Percentiles rank a stretch among this genome's conserved stretches.
These are phyloP conservation scores for Umbelopsis sp. DNA, from an alignment of 192 early-diverging fungal genomes.

Conservation along the genomic window DNA sequence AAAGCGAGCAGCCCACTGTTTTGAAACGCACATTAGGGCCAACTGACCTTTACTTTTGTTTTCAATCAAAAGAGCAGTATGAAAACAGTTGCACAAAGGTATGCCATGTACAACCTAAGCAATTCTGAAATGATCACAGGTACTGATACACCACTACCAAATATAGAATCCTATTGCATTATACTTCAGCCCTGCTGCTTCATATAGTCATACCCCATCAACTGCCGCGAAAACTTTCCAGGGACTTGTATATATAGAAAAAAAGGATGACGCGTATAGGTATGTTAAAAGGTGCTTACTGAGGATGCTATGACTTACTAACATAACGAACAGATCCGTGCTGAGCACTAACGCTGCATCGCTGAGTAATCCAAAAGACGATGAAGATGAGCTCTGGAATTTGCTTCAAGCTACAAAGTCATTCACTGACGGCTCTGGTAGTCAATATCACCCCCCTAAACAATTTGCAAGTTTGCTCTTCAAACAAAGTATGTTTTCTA, in stretches of 20 bases:
- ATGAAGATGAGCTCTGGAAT: background rate
- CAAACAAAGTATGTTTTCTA: conserved; percentile 15
- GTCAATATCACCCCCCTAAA: background rate
- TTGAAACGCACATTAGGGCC: background rate
- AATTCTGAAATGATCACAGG: too few relatives aligned
- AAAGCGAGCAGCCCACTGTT: background rate
- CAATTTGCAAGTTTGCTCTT: background rate
- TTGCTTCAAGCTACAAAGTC: background rate
- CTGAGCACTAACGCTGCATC: background rate
- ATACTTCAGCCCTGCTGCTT: background rate
- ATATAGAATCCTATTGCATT: conserved; percentile 8
- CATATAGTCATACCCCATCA: background rate
- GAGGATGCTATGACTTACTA: too few relatives aligned
- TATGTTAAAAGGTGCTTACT: too few relatives aligned
- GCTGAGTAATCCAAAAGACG: background rate
- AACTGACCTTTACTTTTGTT: conserved; percentile 1
- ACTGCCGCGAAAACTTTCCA: background rate
- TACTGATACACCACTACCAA: background rate
- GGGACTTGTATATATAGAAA: background rate
- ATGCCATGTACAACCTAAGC: background rate
- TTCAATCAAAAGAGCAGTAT: background rate
- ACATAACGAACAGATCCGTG: background rate
- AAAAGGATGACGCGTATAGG: too few relatives aligned
- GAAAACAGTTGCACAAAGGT: conserved; percentile 5
- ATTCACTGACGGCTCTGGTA: background rate